Evolutionary conservation across 306 rosid genomes (phyloP).

Genomic region (Canavalia ensiformis): DNA sequence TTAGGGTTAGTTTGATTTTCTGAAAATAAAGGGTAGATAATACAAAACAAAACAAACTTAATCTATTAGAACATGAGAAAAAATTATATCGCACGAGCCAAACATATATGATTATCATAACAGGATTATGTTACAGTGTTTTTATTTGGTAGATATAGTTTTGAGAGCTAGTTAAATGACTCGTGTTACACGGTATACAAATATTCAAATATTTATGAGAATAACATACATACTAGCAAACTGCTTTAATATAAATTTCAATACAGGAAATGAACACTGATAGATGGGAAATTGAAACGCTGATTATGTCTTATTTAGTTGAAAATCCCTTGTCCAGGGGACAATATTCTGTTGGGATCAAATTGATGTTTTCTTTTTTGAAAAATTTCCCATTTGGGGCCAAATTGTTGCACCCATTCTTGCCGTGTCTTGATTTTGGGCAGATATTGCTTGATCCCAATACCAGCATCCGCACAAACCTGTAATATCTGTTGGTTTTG

Average conservation of each 20-base stretch:
- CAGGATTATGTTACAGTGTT: not conserved
- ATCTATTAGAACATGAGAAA: not conserved
- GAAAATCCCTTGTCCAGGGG: conserved; percentile 89
- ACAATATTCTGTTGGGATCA: conserved; percentile 76
- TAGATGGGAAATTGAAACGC: not conserved
- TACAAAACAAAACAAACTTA: no score
- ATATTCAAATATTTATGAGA: conserved; percentile 1
- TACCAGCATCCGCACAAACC: conserved; percentile 58
- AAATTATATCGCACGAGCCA: not conserved
- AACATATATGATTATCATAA: no score
- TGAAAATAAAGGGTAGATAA: not conserved
- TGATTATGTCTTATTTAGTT: conserved; percentile 1
- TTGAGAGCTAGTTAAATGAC: not conserved
- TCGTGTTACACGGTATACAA: not conserved
- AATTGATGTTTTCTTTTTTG: conserved; percentile 55
- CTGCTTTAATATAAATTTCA: not conserved
- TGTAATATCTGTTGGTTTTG: conserved; percentile 62
- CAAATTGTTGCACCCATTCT: conserved; percentile 75
- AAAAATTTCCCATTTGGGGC: conserved; percentile 70
- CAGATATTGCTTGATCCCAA: conserved; percentile 69
- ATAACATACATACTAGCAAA: not conserved
- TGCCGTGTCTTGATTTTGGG: conserved; percentile 54
- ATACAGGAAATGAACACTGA: not conserved
- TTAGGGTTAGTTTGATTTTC: not conserved
- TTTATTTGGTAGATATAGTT: not conserved